Base-by-base conservation (phyloP, 2,329 filamentous ascomycete genomes). In the Beauveria asiatica region DNA sequence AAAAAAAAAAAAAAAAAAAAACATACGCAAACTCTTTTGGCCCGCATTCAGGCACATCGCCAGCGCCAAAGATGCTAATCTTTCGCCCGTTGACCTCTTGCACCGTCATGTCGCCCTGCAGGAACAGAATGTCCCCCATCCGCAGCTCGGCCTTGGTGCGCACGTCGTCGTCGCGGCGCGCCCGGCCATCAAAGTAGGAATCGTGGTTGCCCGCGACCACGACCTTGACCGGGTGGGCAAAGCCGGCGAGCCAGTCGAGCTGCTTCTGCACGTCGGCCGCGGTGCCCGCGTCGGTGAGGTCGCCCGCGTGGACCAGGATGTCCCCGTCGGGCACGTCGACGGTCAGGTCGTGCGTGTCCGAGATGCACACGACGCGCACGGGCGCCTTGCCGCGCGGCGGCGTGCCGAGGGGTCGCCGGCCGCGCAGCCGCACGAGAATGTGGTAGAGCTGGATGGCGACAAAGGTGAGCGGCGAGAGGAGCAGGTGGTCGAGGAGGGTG, bases 131-230 rank as follows among this genome's bases (percentile, higher is more conserved):
- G 48, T 78, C 78, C 57, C 82, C 85, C 76, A 90, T 85, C 66
- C 90, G 78, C 17, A 92, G 78, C 33, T 71, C 73, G 63, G 76
- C 75, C n/a, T 72, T 71, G 1, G 75, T 73, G n/a, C 76, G 69
- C 21, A 79, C 77, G 68, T 90, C 85, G 50, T 81, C 77, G 10
- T 79, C 74, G 17, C 71, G 73, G 4, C 89, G 80, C 16, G 84
- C 85, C 39, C 78, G 77, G 25, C 82, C 77, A 72, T 96, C 93
- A 63, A 96, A 88, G 77, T 85, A 95, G 67, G 84, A 87, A 70
- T 97, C 93, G 72, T 97, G 93, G 70, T 97, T 97, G 1, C 93
- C 93, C 37, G 85, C 84, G 37, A 97, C 85, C 41, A 92, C 82
- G 25, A 97, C 79, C 73, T 96, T 96, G 72, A 95, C 82, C 41